These are phyloP conservation scores for Cylindrotheca fusiformis DNA, from an alignment of 108 stramenopile genomes.

Conservation along the genomic window DNA sequence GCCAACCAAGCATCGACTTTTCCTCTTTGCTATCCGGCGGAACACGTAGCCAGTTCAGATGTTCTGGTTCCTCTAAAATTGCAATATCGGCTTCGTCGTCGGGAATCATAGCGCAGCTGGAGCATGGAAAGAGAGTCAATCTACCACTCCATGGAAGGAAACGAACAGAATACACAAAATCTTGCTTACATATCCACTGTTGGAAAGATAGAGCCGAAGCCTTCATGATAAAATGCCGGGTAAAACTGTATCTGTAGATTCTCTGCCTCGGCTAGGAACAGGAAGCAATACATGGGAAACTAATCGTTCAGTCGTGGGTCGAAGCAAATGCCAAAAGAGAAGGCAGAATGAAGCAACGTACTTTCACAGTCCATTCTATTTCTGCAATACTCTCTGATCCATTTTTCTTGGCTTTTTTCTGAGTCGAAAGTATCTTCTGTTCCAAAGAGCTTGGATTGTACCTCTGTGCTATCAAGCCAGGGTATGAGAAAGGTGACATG, in stretches of 20 bases:
- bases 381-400: conserved; percentile 46
- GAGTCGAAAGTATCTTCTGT: conserved; percentile 49
- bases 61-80: conserved; percentile 91
- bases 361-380: not conserved
- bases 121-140: too few relatives aligned
- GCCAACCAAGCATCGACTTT: conserved; percentile 50
- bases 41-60: conserved; percentile 78
- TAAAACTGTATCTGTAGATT: too few relatives aligned
- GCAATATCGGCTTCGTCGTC: conserved; percentile 81
- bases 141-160: conserved; percentile 13
- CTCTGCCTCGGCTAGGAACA: too few relatives aligned
- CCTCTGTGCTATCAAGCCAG: conserved; percentile 66
- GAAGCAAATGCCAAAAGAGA: too few relatives aligned
- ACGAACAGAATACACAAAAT: too few relatives aligned
- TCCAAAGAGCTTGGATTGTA: conserved; percentile 63
- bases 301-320: too few relatives aligned
- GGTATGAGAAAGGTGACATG: conserved; percentile 77
- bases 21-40: conserved; percentile 13
- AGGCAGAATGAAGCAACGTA: too few relatives aligned
- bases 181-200: conserved; percentile 63
- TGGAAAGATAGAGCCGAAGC: conserved; percentile 83
- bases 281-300: too few relatives aligned
- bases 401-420: conserved; percentile 67
- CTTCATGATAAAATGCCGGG: conserved; percentile 61
- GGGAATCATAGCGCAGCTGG: conserved; percentile 68